A percentile compares a stretch with the other conserved stretches of the same genome.
These are phyloP conservation scores for Talaromyces sp. DNA, from an alignment of 2,329 filamentous ascomycete species.

Conservation along the genomic window DNA sequence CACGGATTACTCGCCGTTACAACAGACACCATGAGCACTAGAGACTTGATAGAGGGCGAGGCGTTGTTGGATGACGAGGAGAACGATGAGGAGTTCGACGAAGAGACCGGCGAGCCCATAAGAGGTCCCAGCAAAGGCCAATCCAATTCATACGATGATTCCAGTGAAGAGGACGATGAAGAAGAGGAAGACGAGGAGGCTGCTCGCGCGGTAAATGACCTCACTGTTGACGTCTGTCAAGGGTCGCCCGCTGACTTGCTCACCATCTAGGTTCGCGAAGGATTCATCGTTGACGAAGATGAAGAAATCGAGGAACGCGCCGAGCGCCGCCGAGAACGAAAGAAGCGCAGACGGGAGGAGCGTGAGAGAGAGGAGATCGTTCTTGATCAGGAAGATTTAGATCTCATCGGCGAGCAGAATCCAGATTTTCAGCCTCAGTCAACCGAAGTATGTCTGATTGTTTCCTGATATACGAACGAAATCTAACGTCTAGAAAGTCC, in stretches of 20 bases:
- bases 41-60: slow-evolving; percentile 74
- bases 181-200: slow-evolving; percentile 90
- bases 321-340: slow-evolving; percentile 60
- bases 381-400: slow-evolving; percentile 92
- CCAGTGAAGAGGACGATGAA: slow-evolving; percentile 86
- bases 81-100: slow-evolving; percentile 78
- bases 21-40: slow-evolving; percentile 51
- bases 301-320: slow-evolving; percentile 70
- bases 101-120: slow-evolving; percentile 63
- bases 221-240: background rate
- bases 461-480: background rate
- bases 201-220: slow-evolving; percentile 61
- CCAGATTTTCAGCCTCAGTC: slow-evolving; percentile 66
- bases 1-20: background rate
- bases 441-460: slow-evolving; percentile 60
- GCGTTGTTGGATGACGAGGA: slow-evolving; percentile 84
- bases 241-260: slow-evolving; percentile 19
- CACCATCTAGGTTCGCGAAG: slow-evolving; percentile 70
- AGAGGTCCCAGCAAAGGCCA: slow-evolving; percentile 30
- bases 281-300: slow-evolving; percentile 93
- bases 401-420: slow-evolving; percentile 82
- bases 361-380: slow-evolving; percentile 77
- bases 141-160: slow-evolving; percentile 65
- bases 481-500: slow-evolving; percentile 43
- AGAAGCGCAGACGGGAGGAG: slow-evolving; percentile 73